Percentiles rank a stretch among this genome's conserved stretches.
Evolutionary conservation across 306 rosid genomes (phyloP).

Genomic region (Rosa rugosa): DNA sequence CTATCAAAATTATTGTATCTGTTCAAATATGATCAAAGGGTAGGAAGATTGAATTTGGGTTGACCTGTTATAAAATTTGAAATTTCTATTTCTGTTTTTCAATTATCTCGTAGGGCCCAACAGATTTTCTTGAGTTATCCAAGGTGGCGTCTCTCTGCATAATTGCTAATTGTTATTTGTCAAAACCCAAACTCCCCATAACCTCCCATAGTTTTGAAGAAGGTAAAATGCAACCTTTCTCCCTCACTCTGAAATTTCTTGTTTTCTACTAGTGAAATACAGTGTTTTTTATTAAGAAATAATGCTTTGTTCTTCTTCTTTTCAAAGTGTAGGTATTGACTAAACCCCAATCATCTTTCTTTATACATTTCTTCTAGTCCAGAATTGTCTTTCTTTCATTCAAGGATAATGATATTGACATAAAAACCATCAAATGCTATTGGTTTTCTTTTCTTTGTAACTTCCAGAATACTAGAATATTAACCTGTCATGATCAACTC

Average conservation of each 20-base stretch:
- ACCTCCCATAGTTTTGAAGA: not conserved
- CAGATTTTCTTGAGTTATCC: not conserved
- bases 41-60: not conserved
- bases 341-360: not conserved
- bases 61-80: not conserved
- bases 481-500: constrained; percentile 32
- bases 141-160: not conserved
- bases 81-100: no score
- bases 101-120: not conserved
- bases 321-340: not conserved
- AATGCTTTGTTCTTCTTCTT: not conserved
- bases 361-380: not conserved
- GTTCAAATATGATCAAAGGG: not conserved
- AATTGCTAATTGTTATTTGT: not conserved
- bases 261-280: not conserved
- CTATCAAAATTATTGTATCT: not conserved
- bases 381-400: not conserved
- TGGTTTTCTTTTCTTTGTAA: not conserved
- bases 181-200: not conserved
- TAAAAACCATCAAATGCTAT: not conserved
- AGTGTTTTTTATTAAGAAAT: no score
- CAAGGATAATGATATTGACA: not conserved
- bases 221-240: not conserved
- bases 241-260: not conserved
- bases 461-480: not conserved